These are phyloP conservation scores for Hypoxylon sp. DNA, from an alignment of 2,329 filamentous ascomycete genomes.

Conservation along the genomic window DNA sequence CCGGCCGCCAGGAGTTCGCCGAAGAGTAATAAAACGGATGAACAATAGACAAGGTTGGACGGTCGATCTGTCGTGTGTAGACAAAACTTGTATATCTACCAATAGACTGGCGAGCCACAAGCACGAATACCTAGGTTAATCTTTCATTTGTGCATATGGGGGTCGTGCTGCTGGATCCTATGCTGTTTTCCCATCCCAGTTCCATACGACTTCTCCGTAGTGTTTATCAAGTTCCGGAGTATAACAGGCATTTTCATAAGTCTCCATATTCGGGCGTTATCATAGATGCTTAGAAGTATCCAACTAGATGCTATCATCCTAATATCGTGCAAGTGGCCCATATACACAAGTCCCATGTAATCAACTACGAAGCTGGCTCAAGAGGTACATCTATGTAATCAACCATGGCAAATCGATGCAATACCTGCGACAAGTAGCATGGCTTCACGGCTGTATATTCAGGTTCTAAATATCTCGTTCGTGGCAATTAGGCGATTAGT, in stretches of 20 bases:
- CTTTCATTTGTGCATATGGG: slow-evolving; percentile 7
- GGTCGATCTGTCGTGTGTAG: slow-evolving; percentile 42
- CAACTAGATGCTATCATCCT: background rate
- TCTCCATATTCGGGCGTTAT: background rate
- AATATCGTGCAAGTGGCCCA: background rate
- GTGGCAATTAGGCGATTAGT: background rate
- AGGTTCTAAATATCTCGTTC: too few relatives aligned
- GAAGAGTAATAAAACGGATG: slow-evolving; percentile 41
- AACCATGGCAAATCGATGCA: background rate
- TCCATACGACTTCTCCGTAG: background rate
- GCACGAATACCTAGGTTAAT: slow-evolving; percentile 12
- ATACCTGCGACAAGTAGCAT: background rate
- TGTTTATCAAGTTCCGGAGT: background rate
- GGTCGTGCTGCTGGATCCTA: background rate
- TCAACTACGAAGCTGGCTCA: too few relatives aligned
- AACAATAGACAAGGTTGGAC: slow-evolving; percentile 22
- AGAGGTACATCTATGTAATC: too few relatives aligned
- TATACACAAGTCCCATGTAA: background rate
- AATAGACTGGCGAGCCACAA: slow-evolving; percentile 46
- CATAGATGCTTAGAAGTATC: background rate
- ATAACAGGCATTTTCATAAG: background rate
- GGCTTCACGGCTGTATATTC: background rate
- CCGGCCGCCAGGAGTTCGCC: slow-evolving; percentile 49
- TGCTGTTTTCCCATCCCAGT: background rate
- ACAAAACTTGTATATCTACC: slow-evolving; percentile 51